These are phyloP conservation scores for Cladophialophora psammophila DNA, from an alignment of 2,329 filamentous ascomycete genomes.

Conservation along the genomic window DNA sequence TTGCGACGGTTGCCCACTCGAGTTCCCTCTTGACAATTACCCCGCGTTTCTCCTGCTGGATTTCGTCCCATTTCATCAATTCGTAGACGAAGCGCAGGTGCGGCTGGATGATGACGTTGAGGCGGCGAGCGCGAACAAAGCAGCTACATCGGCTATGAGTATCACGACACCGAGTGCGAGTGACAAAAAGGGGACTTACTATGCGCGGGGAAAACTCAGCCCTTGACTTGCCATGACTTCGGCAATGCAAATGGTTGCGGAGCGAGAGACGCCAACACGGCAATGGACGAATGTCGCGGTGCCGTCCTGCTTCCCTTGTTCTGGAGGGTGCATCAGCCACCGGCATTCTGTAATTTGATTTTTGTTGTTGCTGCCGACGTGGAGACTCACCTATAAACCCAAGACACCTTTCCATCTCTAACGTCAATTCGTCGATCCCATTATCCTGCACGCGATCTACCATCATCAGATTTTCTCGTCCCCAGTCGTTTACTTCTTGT, in stretches of 20 bases:
- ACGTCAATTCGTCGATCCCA: slow-evolving; percentile 87
- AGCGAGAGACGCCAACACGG: slow-evolving; percentile 92
- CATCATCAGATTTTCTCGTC: slow-evolving; percentile 76
- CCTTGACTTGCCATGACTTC: slow-evolving; percentile 87
- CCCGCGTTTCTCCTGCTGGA: slow-evolving; percentile 53
- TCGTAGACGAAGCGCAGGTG: slow-evolving; percentile 95
- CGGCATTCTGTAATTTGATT: slow-evolving; percentile 7
- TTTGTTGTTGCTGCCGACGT: background rate
- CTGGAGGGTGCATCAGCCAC: slow-evolving; percentile 55
- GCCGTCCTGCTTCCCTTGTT: slow-evolving; percentile 76
- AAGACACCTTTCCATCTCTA: slow-evolving; percentile 84
- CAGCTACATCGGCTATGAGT: slow-evolving; percentile 61
- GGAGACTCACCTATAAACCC: slow-evolving; percentile 83
- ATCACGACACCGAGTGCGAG: background rate
- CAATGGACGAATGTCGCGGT: slow-evolving; percentile 94
- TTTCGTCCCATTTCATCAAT: slow-evolving; percentile 93
- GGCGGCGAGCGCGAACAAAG: slow-evolving; percentile 86
- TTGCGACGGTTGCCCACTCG: slow-evolving; percentile 86
- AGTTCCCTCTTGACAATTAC: slow-evolving; percentile 73
- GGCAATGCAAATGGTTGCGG: slow-evolving; percentile 98
- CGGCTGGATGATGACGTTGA: slow-evolving; percentile 98
- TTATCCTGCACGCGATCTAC: slow-evolving; percentile 94
- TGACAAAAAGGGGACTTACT: slow-evolving; percentile 58
- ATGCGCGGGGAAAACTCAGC: slow-evolving; percentile 87
- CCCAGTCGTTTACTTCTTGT: slow-evolving; percentile 75